Conservation (phyloP, 179 eudicot species). For the Sideroxylon spinosum region DNA sequence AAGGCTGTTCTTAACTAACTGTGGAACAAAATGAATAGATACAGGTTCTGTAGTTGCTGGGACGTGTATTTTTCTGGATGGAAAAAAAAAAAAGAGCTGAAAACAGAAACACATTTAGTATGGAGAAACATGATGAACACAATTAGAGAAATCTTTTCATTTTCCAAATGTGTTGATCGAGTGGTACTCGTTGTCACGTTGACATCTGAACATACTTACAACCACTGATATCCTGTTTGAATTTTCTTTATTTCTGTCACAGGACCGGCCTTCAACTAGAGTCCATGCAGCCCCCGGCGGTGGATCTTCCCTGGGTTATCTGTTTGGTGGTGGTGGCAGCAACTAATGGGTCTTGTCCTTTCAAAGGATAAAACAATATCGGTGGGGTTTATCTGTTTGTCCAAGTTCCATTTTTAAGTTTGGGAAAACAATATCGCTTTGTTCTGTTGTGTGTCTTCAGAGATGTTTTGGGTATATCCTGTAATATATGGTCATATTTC, state of each 20-base stretch:
- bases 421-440: background rate
- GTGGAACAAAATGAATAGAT: no score
- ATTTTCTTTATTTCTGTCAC: background rate
- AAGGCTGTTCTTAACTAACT: background rate
- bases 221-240: background rate
- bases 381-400: background rate
- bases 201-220: background rate
- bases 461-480: background rate
- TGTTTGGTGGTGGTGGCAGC: slow-evolving; percentile 21
- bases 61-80: no score
- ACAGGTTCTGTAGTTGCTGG: no score
- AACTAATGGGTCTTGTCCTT: background rate
- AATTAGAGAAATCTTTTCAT: no score
- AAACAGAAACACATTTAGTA: no score
- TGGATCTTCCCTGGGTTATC: slow-evolving; percentile 19
- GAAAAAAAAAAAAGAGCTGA: no score
- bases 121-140: no score
- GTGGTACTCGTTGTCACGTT: no score
- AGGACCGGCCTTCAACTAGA: slow-evolving; percentile 22
- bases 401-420: background rate
- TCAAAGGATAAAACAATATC: background rate
- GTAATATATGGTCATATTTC: background rate
- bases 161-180: no score
- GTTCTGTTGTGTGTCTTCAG: background rate
- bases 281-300: slow-evolving; percentile 21